Evolutionary conservation across 1,284 basidiomycete genomes (phyloP).

Genomic region (Ustilago nuda): DNA sequence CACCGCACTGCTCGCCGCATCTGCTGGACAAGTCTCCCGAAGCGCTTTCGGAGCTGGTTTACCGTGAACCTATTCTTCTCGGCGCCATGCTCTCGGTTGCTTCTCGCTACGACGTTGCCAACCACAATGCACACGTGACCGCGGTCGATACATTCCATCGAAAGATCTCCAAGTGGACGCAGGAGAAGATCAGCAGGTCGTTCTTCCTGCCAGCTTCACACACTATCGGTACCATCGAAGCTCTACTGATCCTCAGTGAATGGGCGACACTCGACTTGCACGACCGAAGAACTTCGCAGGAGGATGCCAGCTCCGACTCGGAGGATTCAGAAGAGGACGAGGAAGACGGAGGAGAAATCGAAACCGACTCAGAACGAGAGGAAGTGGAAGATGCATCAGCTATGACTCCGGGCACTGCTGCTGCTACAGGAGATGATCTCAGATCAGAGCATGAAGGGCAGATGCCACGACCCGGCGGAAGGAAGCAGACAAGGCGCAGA

Average conservation of each 20-base stretch:
- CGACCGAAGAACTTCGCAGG: conserved; percentile 41
- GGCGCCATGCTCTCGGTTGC: conserved; percentile 57
- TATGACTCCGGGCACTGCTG: conserved; percentile 22
- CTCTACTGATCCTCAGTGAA: conserved; percentile 54
- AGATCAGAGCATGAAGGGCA: conserved; percentile 38
- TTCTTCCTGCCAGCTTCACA: conserved; percentile 52
- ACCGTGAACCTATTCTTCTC: conserved; percentile 50
- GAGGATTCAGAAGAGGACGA: conserved; percentile 36
- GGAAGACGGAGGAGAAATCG: conserved; percentile 10
- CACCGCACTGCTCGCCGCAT: conserved; percentile 53
- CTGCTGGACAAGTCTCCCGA: conserved; percentile 50
- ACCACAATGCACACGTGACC: conserved; percentile 47
- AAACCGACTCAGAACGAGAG: conserved; percentile 22
- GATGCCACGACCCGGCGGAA: conserved; percentile 18
- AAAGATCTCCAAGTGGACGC: conserved; percentile 56
- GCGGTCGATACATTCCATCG: conserved; percentile 51
- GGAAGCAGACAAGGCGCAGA: conserved; percentile 5
- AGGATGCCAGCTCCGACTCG: conserved; percentile 43
- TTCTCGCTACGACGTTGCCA: conserved; percentile 51
- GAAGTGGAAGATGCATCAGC: conserved; percentile 18
- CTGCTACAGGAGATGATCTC: conserved; percentile 31
- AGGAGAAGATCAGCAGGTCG: conserved; percentile 52
- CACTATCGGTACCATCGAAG: conserved; percentile 56
- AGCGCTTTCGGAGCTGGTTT: conserved; percentile 52
- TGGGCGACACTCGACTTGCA: conserved; percentile 56